Evolutionary conservation across 1,284 basidiomycete species (phyloP), one percentile per base, ranked within the genome.

Genomic region (Chiua sp.): DNA sequence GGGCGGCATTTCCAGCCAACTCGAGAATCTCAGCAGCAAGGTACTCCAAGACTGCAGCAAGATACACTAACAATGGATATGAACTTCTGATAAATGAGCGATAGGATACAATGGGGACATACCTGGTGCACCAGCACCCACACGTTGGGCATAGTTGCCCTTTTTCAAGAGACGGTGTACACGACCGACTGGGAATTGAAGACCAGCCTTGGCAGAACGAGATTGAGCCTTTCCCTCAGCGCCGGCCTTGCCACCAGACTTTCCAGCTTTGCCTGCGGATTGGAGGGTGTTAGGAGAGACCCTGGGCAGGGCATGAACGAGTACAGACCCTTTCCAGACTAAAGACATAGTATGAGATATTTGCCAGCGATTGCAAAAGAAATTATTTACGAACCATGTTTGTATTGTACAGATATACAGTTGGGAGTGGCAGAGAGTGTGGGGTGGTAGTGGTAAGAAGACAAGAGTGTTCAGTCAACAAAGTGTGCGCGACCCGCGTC

Each of bases 21-120:
- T 95, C 93, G 69, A 94, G 89, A 75, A 95, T 94, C 76, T 95
- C 93, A 59, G 93, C 93, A 55, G 92, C 89, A 63, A 95, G 86
- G 78, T 95, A 93, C 75, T 93, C 91, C 60, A 92, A 84, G 51
- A 93, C 90, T 57, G 92, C 83, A 28, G 84, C 83, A 49, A 85
- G 89, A 79, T 95, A 95, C 65, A 94, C 93, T 88, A 28, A 58
- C 0, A 44, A 56, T 10, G 30, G 2, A 42, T 28, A 47, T 42
- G 54, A 57, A 10, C 39, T n/a, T 12, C 1, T 22, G 22, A 47
- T 28, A 23, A 49, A 58, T 15, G n/a, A 35, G 48, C 22, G 13
- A 39, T 53, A 28, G 59, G 33, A 37, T 22, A 46, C 10, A 48
- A 39, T 57, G 12, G 16, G 1, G 22, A 76, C 86, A 63, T 74